Conservation (phyloP, 495 filamentous ascomycete species). For the Aspergillus bertholletiae region DNA sequence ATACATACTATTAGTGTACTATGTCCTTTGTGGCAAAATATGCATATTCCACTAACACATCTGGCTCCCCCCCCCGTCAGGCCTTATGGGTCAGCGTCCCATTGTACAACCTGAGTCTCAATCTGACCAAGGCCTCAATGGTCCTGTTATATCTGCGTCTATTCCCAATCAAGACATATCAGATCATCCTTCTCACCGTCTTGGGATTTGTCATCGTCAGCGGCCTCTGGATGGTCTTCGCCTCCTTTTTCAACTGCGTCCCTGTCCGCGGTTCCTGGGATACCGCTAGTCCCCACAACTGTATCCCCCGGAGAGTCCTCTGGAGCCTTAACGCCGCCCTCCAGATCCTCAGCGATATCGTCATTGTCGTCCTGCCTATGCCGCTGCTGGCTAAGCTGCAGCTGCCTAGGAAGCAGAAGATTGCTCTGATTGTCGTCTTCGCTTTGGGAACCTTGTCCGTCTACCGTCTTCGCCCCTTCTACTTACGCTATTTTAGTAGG, state of each 20-base stretch:
- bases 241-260: conserved; percentile 37
- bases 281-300: conserved; percentile 7
- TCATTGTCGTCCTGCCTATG: conserved; percentile 48
- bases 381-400: conserved; percentile 34
- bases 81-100: conserved; percentile 35
- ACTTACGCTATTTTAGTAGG: neutral
- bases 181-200: conserved; percentile 23
- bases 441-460: conserved; percentile 49
- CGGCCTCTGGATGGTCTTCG: conserved; percentile 36
- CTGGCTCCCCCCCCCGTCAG: conserved; percentile 11
- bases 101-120: conserved; percentile 41
- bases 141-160: conserved; percentile 37
- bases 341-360: conserved; percentile 45
- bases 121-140: conserved; percentile 44
- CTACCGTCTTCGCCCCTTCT: neutral
- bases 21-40: too few species aligned
- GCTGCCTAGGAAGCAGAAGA: conserved; percentile 37
- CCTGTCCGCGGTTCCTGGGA: conserved; percentile 32
- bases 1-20: too few species aligned
- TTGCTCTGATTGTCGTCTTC: conserved; percentile 40
- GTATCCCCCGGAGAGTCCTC: conserved; percentile 30
- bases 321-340: conserved; percentile 42
- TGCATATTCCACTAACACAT: too few species aligned
- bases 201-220: conserved; percentile 30
- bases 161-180: conserved; percentile 29